Base-by-base conservation (phyloP, 345 rosid genomes). In the Combretum micranthum region DNA sequence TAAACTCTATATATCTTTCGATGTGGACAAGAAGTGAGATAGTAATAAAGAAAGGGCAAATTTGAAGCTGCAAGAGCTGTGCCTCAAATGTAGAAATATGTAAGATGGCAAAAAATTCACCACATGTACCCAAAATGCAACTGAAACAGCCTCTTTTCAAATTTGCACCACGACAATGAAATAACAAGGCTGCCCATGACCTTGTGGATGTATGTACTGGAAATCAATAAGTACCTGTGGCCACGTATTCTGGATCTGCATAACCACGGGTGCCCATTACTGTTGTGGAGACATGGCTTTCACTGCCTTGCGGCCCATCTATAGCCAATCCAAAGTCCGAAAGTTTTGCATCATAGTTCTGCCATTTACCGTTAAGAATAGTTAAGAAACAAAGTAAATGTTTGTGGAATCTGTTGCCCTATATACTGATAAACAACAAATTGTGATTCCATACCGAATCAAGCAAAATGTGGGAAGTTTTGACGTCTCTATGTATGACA, bases 321-420 rank as follows among this genome's bases (percentile, higher is more conserved):
- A 88, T 87, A 66, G 97, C 97, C 72, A 93, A 70, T 9, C 99
- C 99, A 44, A 93, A 93, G 63, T 89, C 97, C 3, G 99, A 89
- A 44, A 93, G 94, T 46, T 83, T 93, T 0, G 91, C 92, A 4
- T 71, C 74, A 52, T 79, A 89, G 39, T 80, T 83, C 99, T 88
- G 72, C 75, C 49, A 25, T 23, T 52, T 62, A 32, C 26, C 15
- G 42, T 18, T 52, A 46, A 22, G 64, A 20, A 53, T 47, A 4
- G 55, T 61, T 53, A 39, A 61, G 53, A 17, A 4, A 52, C 10
- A 32, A 32, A 32, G 39, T 32, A 32, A 3, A 32, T 20, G 14
- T 20, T 12, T 50, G 23, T 12, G 9, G 20, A 22, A 20, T 50
- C 13, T 15, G 20, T 23, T 17, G 4, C 22, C 25, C 21, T 20